A percentile compares a stretch with the other conserved stretches of the same genome.
phyloP scores from a whole-genome alignment of 148 eudicot species.

The Rhododendron kiyosumense region DNA sequence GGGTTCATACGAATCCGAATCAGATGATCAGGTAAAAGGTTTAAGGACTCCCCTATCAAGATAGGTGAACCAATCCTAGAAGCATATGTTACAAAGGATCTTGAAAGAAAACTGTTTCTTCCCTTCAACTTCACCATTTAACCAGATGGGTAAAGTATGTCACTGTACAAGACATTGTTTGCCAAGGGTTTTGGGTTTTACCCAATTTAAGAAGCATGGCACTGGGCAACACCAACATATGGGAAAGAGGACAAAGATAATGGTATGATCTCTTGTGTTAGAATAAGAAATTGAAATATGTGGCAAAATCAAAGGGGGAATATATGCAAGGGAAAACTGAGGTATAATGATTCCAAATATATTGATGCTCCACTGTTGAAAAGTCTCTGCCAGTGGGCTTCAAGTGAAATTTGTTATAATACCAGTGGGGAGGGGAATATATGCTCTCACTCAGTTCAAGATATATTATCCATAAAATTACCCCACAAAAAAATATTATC shows the following conservation, averaged over 20 bases:
- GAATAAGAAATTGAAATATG: background rate
- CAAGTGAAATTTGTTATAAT: background rate
- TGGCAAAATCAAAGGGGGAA: background rate
- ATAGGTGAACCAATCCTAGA: conserved; percentile 5
- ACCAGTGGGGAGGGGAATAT: conserved; percentile 2
- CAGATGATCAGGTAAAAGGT: background rate
- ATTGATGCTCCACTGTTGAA: background rate
- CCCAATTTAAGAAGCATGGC: background rate
- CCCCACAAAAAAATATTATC: background rate
- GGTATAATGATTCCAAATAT: background rate
- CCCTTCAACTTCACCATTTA: background rate
- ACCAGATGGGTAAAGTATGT: background rate
- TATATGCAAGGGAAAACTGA: background rate
- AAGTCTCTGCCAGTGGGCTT: conserved; percentile 2
- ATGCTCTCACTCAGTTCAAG: conserved; percentile 1
- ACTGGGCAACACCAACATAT: background rate
- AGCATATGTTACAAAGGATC: background rate
- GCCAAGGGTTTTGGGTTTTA: background rate
- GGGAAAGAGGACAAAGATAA: background rate
- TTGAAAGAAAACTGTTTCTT: background rate
- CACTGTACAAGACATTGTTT: background rate
- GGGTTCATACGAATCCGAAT: background rate
- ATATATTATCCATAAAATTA: background rate
- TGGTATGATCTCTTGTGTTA: background rate
- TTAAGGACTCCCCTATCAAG: background rate